Base-by-base conservation (phyloP, 2,329 filamentous ascomycete species). In the Phyllosticta citribraziliensis region DNA sequence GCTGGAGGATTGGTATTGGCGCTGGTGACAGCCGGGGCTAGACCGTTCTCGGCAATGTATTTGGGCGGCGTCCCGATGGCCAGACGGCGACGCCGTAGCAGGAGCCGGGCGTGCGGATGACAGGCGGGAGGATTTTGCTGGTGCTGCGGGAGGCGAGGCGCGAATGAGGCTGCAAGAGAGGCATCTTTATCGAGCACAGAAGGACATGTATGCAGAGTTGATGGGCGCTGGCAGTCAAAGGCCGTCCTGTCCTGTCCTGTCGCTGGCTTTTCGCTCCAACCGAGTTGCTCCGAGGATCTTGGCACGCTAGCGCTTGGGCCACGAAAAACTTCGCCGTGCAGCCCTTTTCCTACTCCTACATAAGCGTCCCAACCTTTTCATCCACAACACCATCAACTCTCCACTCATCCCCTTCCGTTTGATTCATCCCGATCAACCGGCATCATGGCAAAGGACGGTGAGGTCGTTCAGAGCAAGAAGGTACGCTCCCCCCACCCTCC, bases 391-490 rank as follows among this genome's bases (percentile, higher is more conserved):
- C 40, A 27, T 33, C 35, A 22, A 55, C 70, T 68, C 63, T 68
- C 65, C 69, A 65, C 70, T 73, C 70, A 72, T 62, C 63, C 58
- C 65, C 64, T 63, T 64, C 67, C 66, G 72, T 67, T 73, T 70
- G 70, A 69, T 57, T 63, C 50, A 57, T 72, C 74, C 77, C 27
- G 9, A 68, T 69, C 79, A 65, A 63, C 65, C 65, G 64, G 66
- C 70, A 69, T 63, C 66, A 73, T 73, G 70, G 63, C 79, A 76
- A 70, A 74, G 65, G 72, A 76, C 64, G 76, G 75, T 70, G 78
- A 79, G 20, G 77, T 78, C 69, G 71, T 69, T 67, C 79, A 82
- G 73, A 68, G 66, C 64, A 78, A 82, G 25, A 82, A 83, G 60
- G 60, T 62, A 50, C 0, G 30, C 30, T 25, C 3, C 6, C n/a